phyloP scores from a whole-genome alignment of 148 eudicot species.

The Cornus controversa region DNA sequence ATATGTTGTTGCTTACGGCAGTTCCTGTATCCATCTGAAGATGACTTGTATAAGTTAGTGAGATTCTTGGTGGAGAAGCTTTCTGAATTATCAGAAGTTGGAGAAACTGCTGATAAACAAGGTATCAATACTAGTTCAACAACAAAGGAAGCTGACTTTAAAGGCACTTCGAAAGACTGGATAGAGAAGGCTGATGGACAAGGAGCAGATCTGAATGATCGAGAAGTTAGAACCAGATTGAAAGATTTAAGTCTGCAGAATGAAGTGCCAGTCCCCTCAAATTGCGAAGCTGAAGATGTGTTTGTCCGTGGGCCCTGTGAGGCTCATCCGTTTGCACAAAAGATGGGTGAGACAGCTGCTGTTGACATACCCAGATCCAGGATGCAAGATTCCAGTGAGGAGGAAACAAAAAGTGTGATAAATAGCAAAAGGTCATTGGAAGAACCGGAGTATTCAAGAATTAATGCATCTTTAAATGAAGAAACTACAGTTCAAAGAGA shows the following conservation, averaged over 20 bases:
- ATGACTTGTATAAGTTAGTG: conserved; percentile 50
- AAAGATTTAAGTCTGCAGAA: conserved; percentile 18
- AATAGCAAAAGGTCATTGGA: conserved; percentile 10
- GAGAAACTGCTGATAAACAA: conserved; percentile 13
- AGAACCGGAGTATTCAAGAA: conserved; percentile 1
- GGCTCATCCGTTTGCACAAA: too few relatives aligned
- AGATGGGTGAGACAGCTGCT: too few relatives aligned
- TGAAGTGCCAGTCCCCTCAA: conserved; percentile 22
- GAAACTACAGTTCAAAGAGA: conserved; percentile 17
- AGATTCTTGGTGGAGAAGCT: conserved; percentile 55
- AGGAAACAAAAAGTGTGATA: conserved; percentile 10
- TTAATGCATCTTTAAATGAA: conserved; percentile 13
- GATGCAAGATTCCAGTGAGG: background rate
- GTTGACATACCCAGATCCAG: background rate
- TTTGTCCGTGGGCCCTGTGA: too few relatives aligned
- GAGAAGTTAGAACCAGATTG: conserved; percentile 20
- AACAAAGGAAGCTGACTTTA: conserved; percentile 10
- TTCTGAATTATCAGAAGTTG: conserved; percentile 39
- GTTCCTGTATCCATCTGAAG: conserved; percentile 68
- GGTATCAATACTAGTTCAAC: conserved; percentile 9
- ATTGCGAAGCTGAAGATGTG: background rate
- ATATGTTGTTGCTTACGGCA: conserved; percentile 46
- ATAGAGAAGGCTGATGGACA: conserved; percentile 10
- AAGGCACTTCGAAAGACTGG: conserved; percentile 10
- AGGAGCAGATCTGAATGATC: conserved; percentile 9